These are phyloP conservation scores for Helicocarpus griseus DNA, from an alignment of 2,329 filamentous ascomycete genomes.

Conservation along the genomic window DNA sequence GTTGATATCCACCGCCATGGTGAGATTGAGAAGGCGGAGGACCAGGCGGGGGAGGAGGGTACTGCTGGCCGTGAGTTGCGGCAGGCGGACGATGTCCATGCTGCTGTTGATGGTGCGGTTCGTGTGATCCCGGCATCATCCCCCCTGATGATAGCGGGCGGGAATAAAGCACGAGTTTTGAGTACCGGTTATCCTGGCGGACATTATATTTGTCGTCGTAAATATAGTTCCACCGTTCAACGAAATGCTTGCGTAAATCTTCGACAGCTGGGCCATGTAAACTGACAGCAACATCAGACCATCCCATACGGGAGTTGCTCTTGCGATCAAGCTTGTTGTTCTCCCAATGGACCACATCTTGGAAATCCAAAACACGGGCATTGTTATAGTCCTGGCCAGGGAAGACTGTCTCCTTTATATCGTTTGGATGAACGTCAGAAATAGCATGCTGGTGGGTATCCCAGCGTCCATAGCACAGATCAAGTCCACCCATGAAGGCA, in stretches of 20 bases:
- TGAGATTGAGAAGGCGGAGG: constrained; percentile 17
- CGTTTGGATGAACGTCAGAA: constrained; percentile 70
- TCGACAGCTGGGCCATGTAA: constrained; percentile 82
- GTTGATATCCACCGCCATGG: neutral
- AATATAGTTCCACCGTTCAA: constrained; percentile 91
- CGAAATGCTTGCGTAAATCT: constrained; percentile 92
- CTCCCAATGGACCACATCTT: constrained; percentile 85
- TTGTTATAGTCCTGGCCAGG: constrained; percentile 98
- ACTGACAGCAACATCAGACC: constrained; percentile 93
- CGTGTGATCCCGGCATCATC: constrained; percentile 3
- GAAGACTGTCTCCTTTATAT: constrained; percentile 68
- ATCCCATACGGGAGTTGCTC: constrained; percentile 91
- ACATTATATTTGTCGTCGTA: constrained; percentile 69
- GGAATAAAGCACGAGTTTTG: constrained; percentile 26
- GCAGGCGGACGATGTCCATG: constrained; percentile 10
- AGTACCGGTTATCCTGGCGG: constrained; percentile 43
- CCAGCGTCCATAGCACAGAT: constrained; percentile 94
- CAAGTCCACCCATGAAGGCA: constrained; percentile 88
- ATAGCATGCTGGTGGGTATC: constrained; percentile 77
- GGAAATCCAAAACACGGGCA: constrained; percentile 91
- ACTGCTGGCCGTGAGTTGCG: constrained; percentile 17
- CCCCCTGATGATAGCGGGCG: constrained; percentile 20
- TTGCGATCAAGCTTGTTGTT: constrained; percentile 85
- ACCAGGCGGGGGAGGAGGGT: constrained; percentile 31
- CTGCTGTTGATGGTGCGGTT: constrained; percentile 9